phyloP scores from a whole-genome alignment of 345 rosid species.

The Viola odorata region DNA sequence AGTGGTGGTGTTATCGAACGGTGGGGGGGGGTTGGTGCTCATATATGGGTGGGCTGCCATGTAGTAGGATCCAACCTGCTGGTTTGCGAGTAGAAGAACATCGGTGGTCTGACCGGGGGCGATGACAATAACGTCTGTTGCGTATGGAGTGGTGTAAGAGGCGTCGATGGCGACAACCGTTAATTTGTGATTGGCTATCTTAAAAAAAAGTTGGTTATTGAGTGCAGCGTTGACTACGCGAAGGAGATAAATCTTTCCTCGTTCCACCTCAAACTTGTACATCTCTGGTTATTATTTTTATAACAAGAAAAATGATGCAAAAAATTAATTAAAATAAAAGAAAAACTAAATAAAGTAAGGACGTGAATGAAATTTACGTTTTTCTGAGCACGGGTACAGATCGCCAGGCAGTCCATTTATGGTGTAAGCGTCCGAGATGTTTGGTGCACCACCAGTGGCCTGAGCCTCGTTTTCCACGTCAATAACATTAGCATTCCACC shows the following conservation, averaged over 20 bases:
- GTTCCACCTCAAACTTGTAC: slow-evolving; percentile 20
- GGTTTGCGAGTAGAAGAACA: slow-evolving; percentile 23
- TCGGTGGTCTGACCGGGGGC: slow-evolving; percentile 37
- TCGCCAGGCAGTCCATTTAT: slow-evolving; percentile 50
- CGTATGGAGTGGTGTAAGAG: slow-evolving; percentile 40
- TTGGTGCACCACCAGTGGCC: slow-evolving; percentile 54
- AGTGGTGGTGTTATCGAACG: slow-evolving; percentile 51
- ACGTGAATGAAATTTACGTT: slow-evolving; percentile 5
- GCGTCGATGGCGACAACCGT: slow-evolving; percentile 43
- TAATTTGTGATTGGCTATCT: slow-evolving; percentile 33
- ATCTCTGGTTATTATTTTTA: not conserved
- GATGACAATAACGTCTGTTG: slow-evolving; percentile 12
- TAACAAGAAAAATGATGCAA: not conserved
- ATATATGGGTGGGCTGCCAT: slow-evolving; percentile 27
- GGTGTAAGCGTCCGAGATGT: slow-evolving; percentile 31
- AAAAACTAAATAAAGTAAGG: no score
- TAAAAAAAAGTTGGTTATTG: slow-evolving; percentile 32
- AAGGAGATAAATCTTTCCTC: slow-evolving; percentile 39
- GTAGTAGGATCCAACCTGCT: slow-evolving; percentile 13
- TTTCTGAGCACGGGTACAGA: slow-evolving; percentile 29
- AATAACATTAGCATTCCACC: slow-evolving; percentile 78
- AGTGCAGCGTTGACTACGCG: slow-evolving; percentile 28
- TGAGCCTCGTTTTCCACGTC: slow-evolving; percentile 49
- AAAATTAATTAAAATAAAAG: not conserved
- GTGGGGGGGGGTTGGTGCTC: slow-evolving; percentile 28